Percentiles rank a stretch among this genome's conserved stretches.
phyloP scores from a whole-genome alignment of 768 basidiomycete genomes.

The Boletus huronensis region DNA sequence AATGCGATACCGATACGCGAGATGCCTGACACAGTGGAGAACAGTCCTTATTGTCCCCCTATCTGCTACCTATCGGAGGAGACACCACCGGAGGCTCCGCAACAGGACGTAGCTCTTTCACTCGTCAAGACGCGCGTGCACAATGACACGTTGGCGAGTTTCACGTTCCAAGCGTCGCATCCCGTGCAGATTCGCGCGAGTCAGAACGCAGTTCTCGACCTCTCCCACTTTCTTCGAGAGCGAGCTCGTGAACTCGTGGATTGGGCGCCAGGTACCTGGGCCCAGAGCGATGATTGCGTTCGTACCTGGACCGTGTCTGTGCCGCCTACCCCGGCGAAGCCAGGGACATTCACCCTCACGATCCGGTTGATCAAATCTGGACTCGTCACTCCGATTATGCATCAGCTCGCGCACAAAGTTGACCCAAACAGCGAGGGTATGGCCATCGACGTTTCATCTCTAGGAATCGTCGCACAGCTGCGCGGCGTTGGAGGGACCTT shows the following conservation, averaged over 20 bases:
- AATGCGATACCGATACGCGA: conserved; percentile 55
- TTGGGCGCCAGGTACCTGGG: conserved; percentile 35
- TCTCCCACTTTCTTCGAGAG: conserved; percentile 47
- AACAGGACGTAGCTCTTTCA: conserved; percentile 31
- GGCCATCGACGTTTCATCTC: conserved; percentile 18
- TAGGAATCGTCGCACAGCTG: conserved; percentile 43
- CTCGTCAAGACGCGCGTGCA: conserved; percentile 20
- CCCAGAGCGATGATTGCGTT: conserved; percentile 58
- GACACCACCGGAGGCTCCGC: conserved; percentile 22
- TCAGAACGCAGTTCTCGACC: conserved; percentile 54
- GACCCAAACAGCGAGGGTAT: conserved; percentile 5
- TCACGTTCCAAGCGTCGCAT: conserved; percentile 44
- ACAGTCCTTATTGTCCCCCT: conserved; percentile 59
- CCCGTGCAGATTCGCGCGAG: conserved; percentile 33
- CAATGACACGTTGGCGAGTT: conserved; percentile 45
- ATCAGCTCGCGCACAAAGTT: conserved; percentile 35
- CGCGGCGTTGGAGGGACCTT: conserved; percentile 55
- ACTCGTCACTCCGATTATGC: conserved; percentile 53
- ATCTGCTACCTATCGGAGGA: conserved; percentile 52
- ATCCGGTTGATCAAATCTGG: conserved; percentile 55
- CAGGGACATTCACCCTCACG: conserved; percentile 41
- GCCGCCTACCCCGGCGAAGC: conserved; percentile 12
- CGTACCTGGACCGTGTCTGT: conserved; percentile 62
- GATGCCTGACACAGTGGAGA: conserved; percentile 23
- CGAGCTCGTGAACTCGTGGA: conserved; percentile 51